Evolutionary conservation across 176 grass and related monocot genomes (phyloP).

Genomic region (Paspalum vaginatum): DNA sequence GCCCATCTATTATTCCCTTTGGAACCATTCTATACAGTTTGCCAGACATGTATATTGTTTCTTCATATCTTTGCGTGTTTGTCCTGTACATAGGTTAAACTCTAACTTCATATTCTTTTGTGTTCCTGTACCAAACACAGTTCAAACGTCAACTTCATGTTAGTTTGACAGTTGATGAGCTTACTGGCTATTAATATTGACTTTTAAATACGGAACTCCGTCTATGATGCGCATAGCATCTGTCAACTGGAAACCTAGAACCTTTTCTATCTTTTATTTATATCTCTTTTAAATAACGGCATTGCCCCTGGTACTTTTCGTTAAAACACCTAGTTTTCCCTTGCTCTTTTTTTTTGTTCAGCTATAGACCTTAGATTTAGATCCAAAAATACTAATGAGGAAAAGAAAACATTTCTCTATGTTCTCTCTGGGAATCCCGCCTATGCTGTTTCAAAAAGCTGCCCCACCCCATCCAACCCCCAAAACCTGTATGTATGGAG

Average conservation of each 20-base stretch:
- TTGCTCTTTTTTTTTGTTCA: background rate
- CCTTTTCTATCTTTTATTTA: background rate
- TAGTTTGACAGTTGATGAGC: background rate
- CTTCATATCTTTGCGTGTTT: background rate
- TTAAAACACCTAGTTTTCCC: background rate
- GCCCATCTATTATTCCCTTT: background rate
- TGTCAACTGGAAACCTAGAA: background rate
- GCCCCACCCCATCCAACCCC: background rate
- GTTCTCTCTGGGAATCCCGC: background rate
- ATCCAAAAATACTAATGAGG: background rate
- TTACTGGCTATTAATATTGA: background rate
- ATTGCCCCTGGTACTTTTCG: background rate
- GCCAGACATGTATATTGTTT: background rate
- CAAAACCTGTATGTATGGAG: no score
- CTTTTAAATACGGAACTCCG: background rate
- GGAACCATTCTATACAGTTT: background rate
- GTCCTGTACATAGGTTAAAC: background rate
- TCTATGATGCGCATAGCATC: background rate
- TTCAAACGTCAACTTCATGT: background rate
- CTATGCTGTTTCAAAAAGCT: background rate
- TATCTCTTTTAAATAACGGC: background rate
- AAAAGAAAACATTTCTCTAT: background rate
- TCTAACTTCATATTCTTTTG: background rate
- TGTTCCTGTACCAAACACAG: background rate
- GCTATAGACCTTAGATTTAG: background rate